A percentile compares a stretch with the other conserved stretches of the same genome.
Evolutionary conservation across 2,329 filamentous ascomycete genomes (phyloP).

Genomic region (Colletotrichum musicola): DNA sequence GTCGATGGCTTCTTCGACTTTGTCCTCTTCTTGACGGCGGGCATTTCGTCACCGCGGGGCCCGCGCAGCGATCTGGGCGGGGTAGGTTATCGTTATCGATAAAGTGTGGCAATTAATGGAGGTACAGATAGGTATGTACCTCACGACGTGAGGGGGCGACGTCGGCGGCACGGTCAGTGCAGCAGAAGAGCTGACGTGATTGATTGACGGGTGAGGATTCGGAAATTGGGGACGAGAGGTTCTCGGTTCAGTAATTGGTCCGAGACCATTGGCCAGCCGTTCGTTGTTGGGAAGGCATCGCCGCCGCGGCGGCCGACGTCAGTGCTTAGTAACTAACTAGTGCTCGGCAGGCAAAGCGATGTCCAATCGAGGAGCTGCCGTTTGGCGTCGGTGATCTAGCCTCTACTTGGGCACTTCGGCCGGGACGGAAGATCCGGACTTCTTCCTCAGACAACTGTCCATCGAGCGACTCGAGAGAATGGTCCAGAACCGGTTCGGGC

Average conservation of each 20-base stretch:
- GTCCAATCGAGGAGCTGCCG: constrained; percentile 11
- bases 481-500: neutral
- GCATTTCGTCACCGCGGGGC: constrained; percentile 36
- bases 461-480: neutral
- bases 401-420: constrained; percentile 14
- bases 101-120: constrained; percentile 9
- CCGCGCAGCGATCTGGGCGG: constrained; percentile 4
- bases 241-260: constrained; percentile 26
- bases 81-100: constrained; percentile 35
- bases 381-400: constrained; percentile 8
- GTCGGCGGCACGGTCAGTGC: constrained; percentile 1
- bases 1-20: constrained; percentile 20
- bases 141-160: neutral
- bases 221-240: constrained; percentile 3
- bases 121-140: neutral
- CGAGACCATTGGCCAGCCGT: neutral
- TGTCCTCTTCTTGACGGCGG: constrained; percentile 27
- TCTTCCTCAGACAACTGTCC: neutral
- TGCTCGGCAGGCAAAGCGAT: neutral
- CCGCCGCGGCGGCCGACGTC: neutral
- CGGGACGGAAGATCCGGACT: constrained; percentile 21
- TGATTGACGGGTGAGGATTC: neutral
- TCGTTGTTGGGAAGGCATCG: no score
- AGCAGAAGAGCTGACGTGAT: constrained; percentile 2
- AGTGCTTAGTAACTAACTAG: constrained; percentile 7